Percentiles rank a stretch among this genome's conserved stretches.
Conservation (phyloP, 257 asterid genomes). For the Petunia axillaris region DNA sequence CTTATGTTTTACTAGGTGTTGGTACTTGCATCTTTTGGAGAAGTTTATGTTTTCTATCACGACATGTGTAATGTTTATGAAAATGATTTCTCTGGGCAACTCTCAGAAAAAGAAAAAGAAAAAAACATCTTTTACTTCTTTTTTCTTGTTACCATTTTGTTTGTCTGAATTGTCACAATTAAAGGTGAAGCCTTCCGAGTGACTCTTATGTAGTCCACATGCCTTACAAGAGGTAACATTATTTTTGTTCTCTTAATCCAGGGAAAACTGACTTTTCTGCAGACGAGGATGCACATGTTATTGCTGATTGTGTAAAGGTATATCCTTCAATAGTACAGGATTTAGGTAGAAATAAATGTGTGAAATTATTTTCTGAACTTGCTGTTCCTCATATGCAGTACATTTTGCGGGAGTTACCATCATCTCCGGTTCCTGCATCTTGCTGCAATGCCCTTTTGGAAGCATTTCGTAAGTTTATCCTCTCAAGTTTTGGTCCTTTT, state of each 20-base stretch:
- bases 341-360: conserved; percentile 14
- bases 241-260: conserved; percentile 31
- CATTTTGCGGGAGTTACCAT: conserved; percentile 94
- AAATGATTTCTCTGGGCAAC: background rate
- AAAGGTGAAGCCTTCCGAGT: background rate
- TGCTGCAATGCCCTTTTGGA: conserved; percentile 99
- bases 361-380: conserved; percentile 26
- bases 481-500: conserved; percentile 20
- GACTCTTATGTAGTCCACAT: conserved; percentile 7
- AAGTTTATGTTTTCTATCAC: background rate
- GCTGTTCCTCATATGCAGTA: conserved; percentile 52
- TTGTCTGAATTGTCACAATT: background rate
- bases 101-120: background rate
- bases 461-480: conserved; percentile 72
- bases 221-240: background rate
- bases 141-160: background rate
- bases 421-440: conserved; percentile 99
- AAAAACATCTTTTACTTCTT: background rate
- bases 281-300: conserved; percentile 94
- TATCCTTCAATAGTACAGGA: conserved; percentile 28
- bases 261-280: conserved; percentile 82
- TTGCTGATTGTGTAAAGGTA: conserved; percentile 98
- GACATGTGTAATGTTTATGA: background rate
- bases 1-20: conserved; percentile 19
- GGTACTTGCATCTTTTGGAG: conserved; percentile 6